Evolutionary conservation across 2,329 filamentous ascomycete species (phyloP).

Genomic region (Fusarium caatingaense): DNA sequence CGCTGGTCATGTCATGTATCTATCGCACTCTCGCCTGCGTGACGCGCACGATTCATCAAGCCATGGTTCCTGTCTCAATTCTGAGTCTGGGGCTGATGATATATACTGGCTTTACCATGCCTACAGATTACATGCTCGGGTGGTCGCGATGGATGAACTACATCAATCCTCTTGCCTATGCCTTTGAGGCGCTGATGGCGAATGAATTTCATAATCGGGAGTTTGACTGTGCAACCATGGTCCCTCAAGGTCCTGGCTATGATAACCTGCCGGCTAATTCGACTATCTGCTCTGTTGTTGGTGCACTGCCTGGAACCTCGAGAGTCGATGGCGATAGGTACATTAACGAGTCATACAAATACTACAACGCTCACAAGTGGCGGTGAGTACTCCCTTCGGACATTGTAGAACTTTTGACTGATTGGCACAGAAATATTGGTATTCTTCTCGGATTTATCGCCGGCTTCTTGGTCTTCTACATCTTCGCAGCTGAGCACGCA

Average conservation of each 20-base stretch:
- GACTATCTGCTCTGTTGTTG: conserved; percentile 65
- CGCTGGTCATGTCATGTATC: conserved; percentile 47
- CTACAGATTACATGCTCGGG: conserved; percentile 44
- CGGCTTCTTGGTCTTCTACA: conserved; percentile 72
- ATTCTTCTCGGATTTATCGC: conserved; percentile 73
- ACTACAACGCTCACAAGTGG: conserved; percentile 69
- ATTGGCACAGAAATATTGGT: conserved; percentile 67
- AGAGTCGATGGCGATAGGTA: conserved; percentile 71
- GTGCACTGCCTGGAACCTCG: conserved; percentile 63
- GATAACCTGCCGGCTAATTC: conserved; percentile 56
- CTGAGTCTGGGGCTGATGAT: conserved; percentile 65
- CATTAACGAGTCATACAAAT: conserved; percentile 65
- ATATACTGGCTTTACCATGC: conserved; percentile 51
- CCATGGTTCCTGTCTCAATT: conserved; percentile 64
- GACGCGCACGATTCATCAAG: conserved; percentile 47
- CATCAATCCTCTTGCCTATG: conserved; percentile 71
- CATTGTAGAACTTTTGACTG: accelerated
- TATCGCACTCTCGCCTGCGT: conserved; percentile 48
- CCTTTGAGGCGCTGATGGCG: conserved; percentile 44
- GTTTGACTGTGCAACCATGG: conserved; percentile 65
- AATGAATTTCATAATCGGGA: conserved; percentile 58
- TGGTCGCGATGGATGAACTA: conserved; percentile 71
- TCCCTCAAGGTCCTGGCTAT: conserved; percentile 52
- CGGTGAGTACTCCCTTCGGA: background rate
- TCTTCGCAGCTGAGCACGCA: conserved; percentile 72